Conservation (phyloP, 2,329 filamentous ascomycete genomes). For the Lecanicillium sp. region DNA sequence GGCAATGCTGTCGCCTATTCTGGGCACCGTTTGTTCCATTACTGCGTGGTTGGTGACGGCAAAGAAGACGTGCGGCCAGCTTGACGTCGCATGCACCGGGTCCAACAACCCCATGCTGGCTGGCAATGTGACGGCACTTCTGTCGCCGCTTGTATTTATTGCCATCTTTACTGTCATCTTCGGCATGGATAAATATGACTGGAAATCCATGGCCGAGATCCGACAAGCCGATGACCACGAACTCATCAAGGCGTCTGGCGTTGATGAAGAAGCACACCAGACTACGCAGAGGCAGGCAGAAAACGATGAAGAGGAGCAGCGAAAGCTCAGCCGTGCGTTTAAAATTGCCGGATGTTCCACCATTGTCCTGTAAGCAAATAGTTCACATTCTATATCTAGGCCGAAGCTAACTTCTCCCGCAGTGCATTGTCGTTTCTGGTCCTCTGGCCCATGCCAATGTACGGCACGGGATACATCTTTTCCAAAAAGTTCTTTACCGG, state of each 20-base stretch:
- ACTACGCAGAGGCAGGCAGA: conserved; percentile 12
- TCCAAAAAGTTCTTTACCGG: conserved; percentile 59
- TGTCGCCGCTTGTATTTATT: conserved; percentile 65
- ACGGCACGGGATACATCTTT: conserved; percentile 66
- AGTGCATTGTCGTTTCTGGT: conserved; percentile 63
- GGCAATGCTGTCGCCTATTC: conserved; percentile 57
- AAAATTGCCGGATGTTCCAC: conserved; percentile 34
- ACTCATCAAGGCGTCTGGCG: conserved; percentile 51
- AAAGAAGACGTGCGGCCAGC: conserved; percentile 57
- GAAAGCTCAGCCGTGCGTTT: conserved; percentile 45
- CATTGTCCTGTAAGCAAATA: conserved; percentile 21
- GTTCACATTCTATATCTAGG: not conserved
- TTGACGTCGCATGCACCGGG: conserved; percentile 69
- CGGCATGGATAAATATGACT: conserved; percentile 68
- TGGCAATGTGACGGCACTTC: conserved; percentile 71
- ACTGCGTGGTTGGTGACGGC: conserved; percentile 72
- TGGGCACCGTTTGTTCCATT: conserved; percentile 59
- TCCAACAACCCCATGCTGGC: conserved; percentile 81
- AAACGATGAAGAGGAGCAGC: conserved; percentile 34
- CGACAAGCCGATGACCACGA: conserved; percentile 72
- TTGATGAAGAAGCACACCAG: conserved; percentile 25
- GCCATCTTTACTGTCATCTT: conserved; percentile 62
- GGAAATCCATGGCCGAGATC: conserved; percentile 74
- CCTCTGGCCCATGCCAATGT: conserved; percentile 91
- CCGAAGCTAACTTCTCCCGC: not conserved